A percentile compares a stretch with the other conserved stretches of the same genome.
These are phyloP conservation scores for Talaromyces albobiverticillius DNA, from an alignment of 2,329 filamentous ascomycete species.

Conservation along the genomic window DNA sequence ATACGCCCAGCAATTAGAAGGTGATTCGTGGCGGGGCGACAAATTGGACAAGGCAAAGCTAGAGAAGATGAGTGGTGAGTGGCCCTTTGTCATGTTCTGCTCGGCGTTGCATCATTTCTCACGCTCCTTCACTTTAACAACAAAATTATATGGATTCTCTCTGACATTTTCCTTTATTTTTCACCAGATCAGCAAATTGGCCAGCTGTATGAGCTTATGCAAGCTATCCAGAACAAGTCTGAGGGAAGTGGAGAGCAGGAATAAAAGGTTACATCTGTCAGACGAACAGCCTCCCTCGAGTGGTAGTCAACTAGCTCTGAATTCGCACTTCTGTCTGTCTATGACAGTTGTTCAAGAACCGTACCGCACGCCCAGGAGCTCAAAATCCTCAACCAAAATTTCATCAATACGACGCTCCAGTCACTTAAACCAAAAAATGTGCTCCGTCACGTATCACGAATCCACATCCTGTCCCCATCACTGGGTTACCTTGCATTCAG, in stretches of 20 bases:
- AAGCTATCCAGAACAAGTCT: constrained; percentile 51
- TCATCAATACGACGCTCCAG: not conserved
- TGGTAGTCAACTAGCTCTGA: no score
- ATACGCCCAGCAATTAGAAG: constrained; percentile 90
- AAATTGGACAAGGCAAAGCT: constrained; percentile 80
- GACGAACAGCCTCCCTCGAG: no score
- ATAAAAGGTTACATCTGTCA: not conserved
- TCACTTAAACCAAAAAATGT: constrained; percentile 3
- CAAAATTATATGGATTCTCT: not conserved
- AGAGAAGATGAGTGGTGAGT: constrained; percentile 88
- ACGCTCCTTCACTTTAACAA: constrained; percentile 10
- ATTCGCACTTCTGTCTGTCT: no score
- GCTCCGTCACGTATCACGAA: not conserved
- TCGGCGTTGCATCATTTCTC: constrained; percentile 8
- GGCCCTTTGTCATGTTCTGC: not conserved
- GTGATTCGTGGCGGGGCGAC: constrained; percentile 78
- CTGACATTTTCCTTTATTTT: not conserved
- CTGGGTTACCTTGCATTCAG: not conserved
- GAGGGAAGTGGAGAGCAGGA: constrained; percentile 12
- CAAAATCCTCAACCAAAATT: not conserved
- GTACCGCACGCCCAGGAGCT: not conserved
- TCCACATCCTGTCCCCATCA: not conserved
- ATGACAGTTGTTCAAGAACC: no score
- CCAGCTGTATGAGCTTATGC: constrained; percentile 93
- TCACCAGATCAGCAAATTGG: constrained; percentile 80